phyloP scores from a whole-genome alignment of 2,329 filamentous ascomycete genomes.

The Cordyceps cateniannulata region DNA sequence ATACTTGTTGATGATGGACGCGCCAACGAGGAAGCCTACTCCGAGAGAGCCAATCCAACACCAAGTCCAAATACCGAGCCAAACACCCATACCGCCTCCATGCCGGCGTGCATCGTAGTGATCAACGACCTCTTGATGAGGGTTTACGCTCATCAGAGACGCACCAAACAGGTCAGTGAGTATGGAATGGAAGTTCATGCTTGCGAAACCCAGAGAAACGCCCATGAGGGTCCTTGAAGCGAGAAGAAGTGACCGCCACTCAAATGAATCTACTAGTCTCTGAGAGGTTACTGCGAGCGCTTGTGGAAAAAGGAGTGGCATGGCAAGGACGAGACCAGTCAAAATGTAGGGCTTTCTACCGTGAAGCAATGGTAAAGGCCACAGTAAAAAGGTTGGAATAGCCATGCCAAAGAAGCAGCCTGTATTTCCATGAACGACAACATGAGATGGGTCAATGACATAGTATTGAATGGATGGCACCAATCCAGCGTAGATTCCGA shows the following conservation, averaged over 20 bases:
- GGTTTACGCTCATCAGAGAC: slow-evolving; percentile 64
- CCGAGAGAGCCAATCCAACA: slow-evolving; percentile 67
- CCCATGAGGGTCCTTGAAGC: slow-evolving; percentile 61
- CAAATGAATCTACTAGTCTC: slow-evolving; percentile 47
- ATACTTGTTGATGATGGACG: slow-evolving; percentile 57
- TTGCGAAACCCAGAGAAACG: slow-evolving; percentile 63
- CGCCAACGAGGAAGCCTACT: slow-evolving; percentile 66
- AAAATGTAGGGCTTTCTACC: slow-evolving; percentile 74
- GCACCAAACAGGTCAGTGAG: slow-evolving; percentile 71
- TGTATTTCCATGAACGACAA: slow-evolving; percentile 66
- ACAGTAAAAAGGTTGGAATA: slow-evolving; percentile 62
- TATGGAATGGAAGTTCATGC: slow-evolving; percentile 68
- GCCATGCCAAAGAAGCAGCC: slow-evolving; percentile 66
- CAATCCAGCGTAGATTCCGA: slow-evolving; percentile 72
- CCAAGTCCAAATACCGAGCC: slow-evolving; percentile 74
- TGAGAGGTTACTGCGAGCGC: slow-evolving; percentile 56
- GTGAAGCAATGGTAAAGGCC: slow-evolving; percentile 69
- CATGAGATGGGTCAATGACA: slow-evolving; percentile 61
- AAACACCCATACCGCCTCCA: slow-evolving; percentile 73
- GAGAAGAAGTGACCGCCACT: slow-evolving; percentile 56
- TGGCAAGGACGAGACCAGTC: slow-evolving; percentile 57
- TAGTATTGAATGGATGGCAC: slow-evolving; percentile 76
- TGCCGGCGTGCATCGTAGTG: slow-evolving; percentile 64
- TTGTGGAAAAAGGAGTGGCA: slow-evolving; percentile 71
- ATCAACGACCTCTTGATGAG: slow-evolving; percentile 66